Evolutionary conservation across 1,284 basidiomycete species (phyloP).

Genomic region (Neolentinus lepideus): DNA sequence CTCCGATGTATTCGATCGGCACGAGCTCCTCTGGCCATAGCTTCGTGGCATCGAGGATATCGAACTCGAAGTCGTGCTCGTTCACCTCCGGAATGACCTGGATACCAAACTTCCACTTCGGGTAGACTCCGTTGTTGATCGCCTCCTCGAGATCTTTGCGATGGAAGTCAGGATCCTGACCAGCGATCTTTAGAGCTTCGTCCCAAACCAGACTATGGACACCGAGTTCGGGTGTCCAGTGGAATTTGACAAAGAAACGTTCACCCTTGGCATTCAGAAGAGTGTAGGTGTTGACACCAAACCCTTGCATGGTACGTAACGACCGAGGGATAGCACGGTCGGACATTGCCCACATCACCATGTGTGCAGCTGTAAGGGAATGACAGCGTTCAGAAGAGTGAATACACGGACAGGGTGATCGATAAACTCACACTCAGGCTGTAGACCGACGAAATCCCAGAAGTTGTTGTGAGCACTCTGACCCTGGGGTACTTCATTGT

Average conservation of each 20-base stretch:
- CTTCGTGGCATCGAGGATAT: slow-evolving; percentile 82
- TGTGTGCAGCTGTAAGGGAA: slow-evolving; percentile 52
- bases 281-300: slow-evolving; percentile 79
- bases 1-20: slow-evolving; percentile 70
- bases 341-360: slow-evolving; percentile 80
- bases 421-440: slow-evolving; percentile 42
- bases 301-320: slow-evolving; percentile 83
- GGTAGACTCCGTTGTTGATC: slow-evolving; percentile 58
- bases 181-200: slow-evolving; percentile 76
- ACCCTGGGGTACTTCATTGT: slow-evolving; percentile 62
- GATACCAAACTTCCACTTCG: slow-evolving; percentile 74
- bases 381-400: neutral
- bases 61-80: slow-evolving; percentile 76
- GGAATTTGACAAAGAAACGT: slow-evolving; percentile 80
- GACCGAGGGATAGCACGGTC: slow-evolving; percentile 79
- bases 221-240: slow-evolving; percentile 76
- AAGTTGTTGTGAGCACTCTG: slow-evolving; percentile 78
- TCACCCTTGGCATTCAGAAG: slow-evolving; percentile 61
- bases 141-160: slow-evolving; percentile 76
- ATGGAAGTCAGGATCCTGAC: slow-evolving; percentile 81
- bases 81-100: slow-evolving; percentile 62
- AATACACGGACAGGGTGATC: neutral
- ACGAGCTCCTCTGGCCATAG: slow-evolving; percentile 76
- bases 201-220: slow-evolving; percentile 84
- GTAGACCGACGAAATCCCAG: slow-evolving; percentile 73